Conservation (phyloP, 352 stramenopile genomes). For the Blastocystis sp. region DNA sequence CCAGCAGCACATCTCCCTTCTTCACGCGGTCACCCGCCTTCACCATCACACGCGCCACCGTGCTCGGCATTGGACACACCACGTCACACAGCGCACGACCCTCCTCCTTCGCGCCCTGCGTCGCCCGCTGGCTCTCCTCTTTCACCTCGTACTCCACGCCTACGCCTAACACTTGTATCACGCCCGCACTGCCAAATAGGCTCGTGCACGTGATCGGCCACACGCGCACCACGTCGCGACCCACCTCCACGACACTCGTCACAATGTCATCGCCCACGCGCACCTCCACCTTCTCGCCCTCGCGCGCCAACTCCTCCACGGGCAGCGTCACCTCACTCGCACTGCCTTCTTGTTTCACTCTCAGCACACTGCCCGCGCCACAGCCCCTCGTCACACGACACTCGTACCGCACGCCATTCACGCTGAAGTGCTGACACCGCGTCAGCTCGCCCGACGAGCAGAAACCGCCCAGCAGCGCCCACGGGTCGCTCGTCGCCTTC, state of each 20-base stretch:
- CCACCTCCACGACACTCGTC: neutral
- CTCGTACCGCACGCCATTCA: neutral
- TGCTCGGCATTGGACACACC: constrained; percentile 87
- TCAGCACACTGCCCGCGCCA: neutral
- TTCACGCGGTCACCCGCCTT: constrained; percentile 82
- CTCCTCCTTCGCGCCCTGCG: constrained; percentile 74
- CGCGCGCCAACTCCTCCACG: neutral
- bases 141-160: neutral
- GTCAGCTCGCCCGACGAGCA: constrained; percentile 1
- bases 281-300: neutral
- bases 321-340: neutral
- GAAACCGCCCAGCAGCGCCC: neutral
- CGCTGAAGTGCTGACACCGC: neutral
- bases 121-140: constrained; percentile 70
- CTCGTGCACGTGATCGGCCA: neutral
- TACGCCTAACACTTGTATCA: neutral
- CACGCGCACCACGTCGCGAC: neutral
- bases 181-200: neutral
- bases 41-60: constrained; percentile 85
- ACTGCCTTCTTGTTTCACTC: neutral
- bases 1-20: constrained; percentile 83
- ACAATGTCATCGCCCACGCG: neutral
- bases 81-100: constrained; percentile 69
- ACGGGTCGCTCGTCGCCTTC: neutral
- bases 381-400: neutral